These are phyloP conservation scores for Euclidium syriacum DNA, from an alignment of 345 rosid genomes.

Conservation along the genomic window DNA sequence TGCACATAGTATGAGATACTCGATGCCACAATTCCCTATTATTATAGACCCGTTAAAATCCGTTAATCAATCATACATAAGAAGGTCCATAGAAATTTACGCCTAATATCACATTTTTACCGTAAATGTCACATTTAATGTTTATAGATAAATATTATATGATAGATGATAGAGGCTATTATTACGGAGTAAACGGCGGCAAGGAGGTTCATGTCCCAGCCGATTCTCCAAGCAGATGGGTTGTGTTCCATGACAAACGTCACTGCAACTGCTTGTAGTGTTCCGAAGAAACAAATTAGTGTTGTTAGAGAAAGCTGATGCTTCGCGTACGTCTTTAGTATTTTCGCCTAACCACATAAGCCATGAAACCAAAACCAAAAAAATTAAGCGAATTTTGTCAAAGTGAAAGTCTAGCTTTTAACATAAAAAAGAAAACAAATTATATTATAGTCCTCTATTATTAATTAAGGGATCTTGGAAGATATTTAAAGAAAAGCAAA, in stretches of 20 bases:
- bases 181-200: constrained; percentile 70
- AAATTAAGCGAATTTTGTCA: background rate
- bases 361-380: constrained; percentile 3
- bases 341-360: constrained; percentile 42
- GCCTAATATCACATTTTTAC: too few species aligned
- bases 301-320: constrained; percentile 64
- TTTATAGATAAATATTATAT: constrained; percentile 29
- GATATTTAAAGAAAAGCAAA: too few species aligned
- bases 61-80: background rate
- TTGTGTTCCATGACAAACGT: constrained; percentile 43
- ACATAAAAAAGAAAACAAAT: background rate
- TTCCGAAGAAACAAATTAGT: constrained; percentile 57
- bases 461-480: too few species aligned
- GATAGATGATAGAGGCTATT: background rate
- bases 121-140: too few species aligned
- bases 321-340: constrained; percentile 62
- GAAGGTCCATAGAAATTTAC: background rate
- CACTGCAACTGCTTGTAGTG: constrained; percentile 55
- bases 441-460: background rate
- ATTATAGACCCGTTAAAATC: background rate
- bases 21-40: constrained; percentile 53
- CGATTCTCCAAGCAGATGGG: constrained; percentile 47
- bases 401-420: background rate
- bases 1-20: constrained; percentile 46
- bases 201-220: constrained; percentile 48